Evolutionary conservation across 441 rosid genomes (phyloP).

Genomic region (Pelargonium cotyledonis): DNA sequence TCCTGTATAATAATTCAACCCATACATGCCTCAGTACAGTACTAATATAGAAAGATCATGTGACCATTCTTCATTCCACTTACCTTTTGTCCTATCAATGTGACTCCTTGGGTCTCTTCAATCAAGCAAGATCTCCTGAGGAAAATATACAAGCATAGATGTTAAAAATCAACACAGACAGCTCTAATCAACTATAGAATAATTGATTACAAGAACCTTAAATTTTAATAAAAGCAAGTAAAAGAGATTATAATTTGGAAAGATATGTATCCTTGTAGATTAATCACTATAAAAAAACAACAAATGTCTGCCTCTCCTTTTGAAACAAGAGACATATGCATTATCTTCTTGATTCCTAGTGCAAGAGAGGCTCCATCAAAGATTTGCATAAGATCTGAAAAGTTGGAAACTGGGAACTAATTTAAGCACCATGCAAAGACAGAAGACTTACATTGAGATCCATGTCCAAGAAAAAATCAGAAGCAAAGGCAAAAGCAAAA

Average conservation of each 20-base stretch:
- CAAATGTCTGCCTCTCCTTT: neutral
- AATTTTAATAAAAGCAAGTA: too few relatives aligned
- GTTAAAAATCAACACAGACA: neutral
- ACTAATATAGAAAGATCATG: neutral
- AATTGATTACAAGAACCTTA: too few relatives aligned
- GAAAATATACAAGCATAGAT: conserved; percentile 1
- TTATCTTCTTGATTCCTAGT: conserved; percentile 1
- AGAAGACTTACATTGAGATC: conserved; percentile 23
- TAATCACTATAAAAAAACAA: neutral
- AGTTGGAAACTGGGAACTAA: conserved; percentile 12
- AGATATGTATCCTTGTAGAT: neutral
- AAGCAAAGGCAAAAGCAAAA: conserved; percentile 17
- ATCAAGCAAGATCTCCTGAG: neutral
- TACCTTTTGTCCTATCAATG: neutral
- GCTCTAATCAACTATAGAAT: neutral
- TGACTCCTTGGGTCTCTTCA: neutral
- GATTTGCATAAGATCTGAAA: conserved; percentile 14
- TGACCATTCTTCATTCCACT: neutral
- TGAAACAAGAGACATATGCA: conserved; percentile 1
- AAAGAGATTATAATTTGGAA: too few relatives aligned
- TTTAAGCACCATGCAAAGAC: conserved; percentile 10
- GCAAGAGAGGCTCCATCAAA: neutral
- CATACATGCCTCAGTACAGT: conserved; percentile 2
- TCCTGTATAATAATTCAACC: conserved; percentile 2
- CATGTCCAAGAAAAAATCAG: conserved; percentile 29